Conservation (phyloP, 148 eudicot species). For the Oxyria digyna region DNA sequence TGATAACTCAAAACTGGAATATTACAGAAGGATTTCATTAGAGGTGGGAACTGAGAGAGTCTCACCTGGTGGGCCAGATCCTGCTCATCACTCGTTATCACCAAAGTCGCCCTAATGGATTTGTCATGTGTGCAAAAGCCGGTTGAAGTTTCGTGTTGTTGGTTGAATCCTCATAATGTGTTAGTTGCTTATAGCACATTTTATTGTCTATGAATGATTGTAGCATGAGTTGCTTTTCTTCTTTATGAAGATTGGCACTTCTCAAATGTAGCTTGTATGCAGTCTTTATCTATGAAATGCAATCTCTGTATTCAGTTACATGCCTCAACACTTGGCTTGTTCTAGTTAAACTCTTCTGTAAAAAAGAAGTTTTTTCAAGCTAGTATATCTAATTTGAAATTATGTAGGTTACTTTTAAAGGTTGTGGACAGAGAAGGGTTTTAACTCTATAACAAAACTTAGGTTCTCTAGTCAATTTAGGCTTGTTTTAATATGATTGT, state of each 20-base stretch:
- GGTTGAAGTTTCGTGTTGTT: not conserved
- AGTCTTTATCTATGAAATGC: not conserved
- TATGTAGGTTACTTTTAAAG: not conserved
- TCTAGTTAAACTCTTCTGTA: not conserved
- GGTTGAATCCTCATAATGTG: not conserved
- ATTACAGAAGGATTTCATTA: not conserved
- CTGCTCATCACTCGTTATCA: conserved; percentile 20
- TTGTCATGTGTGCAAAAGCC: not conserved
- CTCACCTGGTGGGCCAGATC: conserved; percentile 34
- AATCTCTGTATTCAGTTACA: not conserved
- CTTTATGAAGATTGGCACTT: not conserved
- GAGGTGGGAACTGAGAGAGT: conserved; percentile 17
- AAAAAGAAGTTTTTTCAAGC: not conserved
- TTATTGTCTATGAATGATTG: not conserved
- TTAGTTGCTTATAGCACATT: not conserved
- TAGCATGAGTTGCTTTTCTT: not conserved
- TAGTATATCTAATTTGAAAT: not conserved
- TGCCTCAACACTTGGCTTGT: not conserved
- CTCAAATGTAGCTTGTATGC: not conserved
- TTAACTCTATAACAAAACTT: not conserved
- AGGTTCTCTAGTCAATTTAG: not conserved
- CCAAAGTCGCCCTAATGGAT: not conserved
- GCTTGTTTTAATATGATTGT: not conserved
- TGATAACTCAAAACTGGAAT: not conserved
- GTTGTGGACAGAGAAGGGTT: not conserved